A percentile compares a stretch with the other conserved stretches of the same genome.
phyloP scores from a whole-genome alignment of 805 yeast genomes.

The Ogataea wickerhamii region DNA sequence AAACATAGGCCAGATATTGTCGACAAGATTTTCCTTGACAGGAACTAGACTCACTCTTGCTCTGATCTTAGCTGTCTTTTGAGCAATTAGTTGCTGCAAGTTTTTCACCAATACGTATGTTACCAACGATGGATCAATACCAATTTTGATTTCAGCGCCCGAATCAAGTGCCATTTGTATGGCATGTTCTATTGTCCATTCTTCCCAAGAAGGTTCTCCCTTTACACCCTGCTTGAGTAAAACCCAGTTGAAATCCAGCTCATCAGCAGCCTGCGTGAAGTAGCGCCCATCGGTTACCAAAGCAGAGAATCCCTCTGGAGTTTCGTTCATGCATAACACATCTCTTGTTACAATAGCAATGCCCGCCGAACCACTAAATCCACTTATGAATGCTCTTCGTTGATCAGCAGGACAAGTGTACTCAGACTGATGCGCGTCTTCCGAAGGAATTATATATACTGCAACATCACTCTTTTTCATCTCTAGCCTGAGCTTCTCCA shows the following conservation, averaged over 20 bases:
- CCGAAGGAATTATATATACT: slow-evolving; percentile 62
- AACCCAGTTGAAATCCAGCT: slow-evolving; percentile 58
- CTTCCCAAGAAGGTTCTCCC: slow-evolving; percentile 54
- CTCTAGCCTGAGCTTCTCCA: slow-evolving; percentile 54
- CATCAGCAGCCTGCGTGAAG: slow-evolving; percentile 55
- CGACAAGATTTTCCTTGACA: slow-evolving; percentile 46
- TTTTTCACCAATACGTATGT: slow-evolving; percentile 35
- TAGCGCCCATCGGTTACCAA: slow-evolving; percentile 61
- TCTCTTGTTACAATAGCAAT: slow-evolving; percentile 56
- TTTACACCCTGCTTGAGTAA: slow-evolving; percentile 50
- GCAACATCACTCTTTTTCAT: slow-evolving; percentile 62
- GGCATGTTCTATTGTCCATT: slow-evolving; percentile 53
- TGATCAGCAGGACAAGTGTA: slow-evolving; percentile 53
- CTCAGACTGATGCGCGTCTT: slow-evolving; percentile 65
- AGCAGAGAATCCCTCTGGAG: slow-evolving; percentile 53
- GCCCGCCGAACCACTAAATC: slow-evolving; percentile 62
- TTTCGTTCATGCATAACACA: slow-evolving; percentile 44
- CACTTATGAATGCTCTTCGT: slow-evolving; percentile 52
- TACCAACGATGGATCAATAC: slow-evolving; percentile 49
- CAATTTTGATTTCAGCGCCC: slow-evolving; percentile 32
- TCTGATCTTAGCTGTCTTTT: slow-evolving; percentile 20
- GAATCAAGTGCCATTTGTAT: slow-evolving; percentile 46
- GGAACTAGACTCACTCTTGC: slow-evolving; percentile 42
- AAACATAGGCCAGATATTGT: slow-evolving; percentile 46
- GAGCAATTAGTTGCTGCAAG: slow-evolving; percentile 32